Conservation (phyloP, 2,329 filamentous ascomycete genomes). For the Colletotrichum sublineola region DNA sequence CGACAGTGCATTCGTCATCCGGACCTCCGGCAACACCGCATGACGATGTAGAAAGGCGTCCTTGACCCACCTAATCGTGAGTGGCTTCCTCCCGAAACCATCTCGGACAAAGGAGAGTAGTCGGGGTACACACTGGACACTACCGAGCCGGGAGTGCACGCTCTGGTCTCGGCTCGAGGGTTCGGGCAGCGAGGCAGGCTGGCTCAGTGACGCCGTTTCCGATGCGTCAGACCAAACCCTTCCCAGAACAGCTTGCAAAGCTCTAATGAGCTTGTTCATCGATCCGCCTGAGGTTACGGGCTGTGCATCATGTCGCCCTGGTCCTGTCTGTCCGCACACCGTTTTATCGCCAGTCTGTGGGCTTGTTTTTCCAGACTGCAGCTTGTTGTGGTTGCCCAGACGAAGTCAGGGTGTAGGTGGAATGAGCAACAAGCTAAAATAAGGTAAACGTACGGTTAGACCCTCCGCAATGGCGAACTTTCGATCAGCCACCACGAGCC, state of each 20-base stretch:
- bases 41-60: background rate
- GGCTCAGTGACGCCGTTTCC: slow-evolving; percentile 25
- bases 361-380: background rate
- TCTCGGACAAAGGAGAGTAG: background rate
- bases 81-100: background rate
- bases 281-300: background rate
- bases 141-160: background rate
- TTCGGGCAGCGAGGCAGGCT: background rate
- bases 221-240: slow-evolving; percentile 1
- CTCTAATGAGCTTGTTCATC: background rate
- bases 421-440: slow-evolving; percentile 1
- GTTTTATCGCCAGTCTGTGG: slow-evolving; percentile 7
- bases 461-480: background rate
- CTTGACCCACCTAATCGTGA: background rate
- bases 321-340: background rate
- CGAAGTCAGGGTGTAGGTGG: slow-evolving; percentile 10
- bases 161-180: background rate
- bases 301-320: background rate
- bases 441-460: slow-evolving; percentile 26
- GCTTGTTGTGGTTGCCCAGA: slow-evolving; percentile 10
- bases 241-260: background rate
- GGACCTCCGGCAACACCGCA: background rate
- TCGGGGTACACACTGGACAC: slow-evolving; percentile 9
- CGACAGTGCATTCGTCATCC: background rate
- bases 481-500: slow-evolving; percentile 18